Conservation (phyloP, 345 rosid species). For the Erucastrum elatum region DNA sequence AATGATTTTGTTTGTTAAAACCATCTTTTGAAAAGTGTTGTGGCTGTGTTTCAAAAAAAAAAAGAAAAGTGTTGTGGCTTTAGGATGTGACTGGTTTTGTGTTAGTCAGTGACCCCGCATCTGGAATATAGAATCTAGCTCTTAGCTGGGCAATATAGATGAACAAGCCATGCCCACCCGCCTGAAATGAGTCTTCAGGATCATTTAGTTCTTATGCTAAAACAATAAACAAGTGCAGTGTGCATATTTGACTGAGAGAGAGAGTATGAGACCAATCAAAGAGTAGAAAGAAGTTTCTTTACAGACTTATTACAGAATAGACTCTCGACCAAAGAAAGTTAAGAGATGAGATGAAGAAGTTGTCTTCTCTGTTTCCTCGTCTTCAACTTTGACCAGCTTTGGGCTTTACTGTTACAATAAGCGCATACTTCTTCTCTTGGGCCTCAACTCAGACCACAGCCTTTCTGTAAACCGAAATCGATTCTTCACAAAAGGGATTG, state of each 20-base stretch:
- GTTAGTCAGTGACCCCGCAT: not conserved
- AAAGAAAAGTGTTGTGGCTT: not conserved
- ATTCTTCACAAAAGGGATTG: not conserved
- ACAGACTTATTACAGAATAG: not conserved
- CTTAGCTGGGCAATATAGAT: too few relatives aligned
- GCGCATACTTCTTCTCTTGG: not conserved
- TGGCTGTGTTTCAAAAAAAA: not conserved
- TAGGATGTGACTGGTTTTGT: not conserved
- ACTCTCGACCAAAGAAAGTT: not conserved
- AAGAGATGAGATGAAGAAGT: not conserved
- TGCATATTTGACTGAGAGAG: not conserved
- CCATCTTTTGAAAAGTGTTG: constrained; percentile 4
- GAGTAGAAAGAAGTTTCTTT: not conserved
- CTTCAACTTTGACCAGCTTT: not conserved
- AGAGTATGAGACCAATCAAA: not conserved
- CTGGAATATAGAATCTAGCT: too few relatives aligned
- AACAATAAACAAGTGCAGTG: not conserved
- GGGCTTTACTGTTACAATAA: not conserved
- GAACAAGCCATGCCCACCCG: too few relatives aligned
- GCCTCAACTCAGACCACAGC: not conserved
- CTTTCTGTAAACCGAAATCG: not conserved
- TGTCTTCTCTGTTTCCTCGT: not conserved
- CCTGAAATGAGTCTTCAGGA: not conserved
- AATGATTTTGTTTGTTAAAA: not conserved
- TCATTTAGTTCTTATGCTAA: not conserved